Base-by-base conservation (phyloP, 2,329 filamentous ascomycete genomes). In the Pleoardoris graminearum region DNA sequence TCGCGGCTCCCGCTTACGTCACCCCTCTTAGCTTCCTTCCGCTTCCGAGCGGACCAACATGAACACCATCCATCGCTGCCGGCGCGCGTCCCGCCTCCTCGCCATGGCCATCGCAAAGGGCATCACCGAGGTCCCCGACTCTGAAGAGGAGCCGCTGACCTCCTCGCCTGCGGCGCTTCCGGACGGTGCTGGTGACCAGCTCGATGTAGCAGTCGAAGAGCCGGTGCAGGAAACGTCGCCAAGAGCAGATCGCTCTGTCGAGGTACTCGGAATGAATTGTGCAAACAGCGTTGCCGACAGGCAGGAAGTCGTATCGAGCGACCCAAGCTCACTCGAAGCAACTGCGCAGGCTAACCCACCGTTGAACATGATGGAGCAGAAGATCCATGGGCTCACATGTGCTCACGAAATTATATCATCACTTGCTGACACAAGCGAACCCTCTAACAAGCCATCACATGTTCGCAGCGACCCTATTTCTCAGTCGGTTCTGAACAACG, bases 111-210 rank as follows among this genome's bases (percentile, higher is more conserved):
- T 64, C 36, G 54, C 25, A 7, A 48, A 56, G 37, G 58, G 51
- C 33, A 33, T 55, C 36, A 61, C 52, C 27, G 67, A 70, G 54
- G 54, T 72, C 14, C 61, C 66, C 10, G 69, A 72, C 54, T 71
- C 68, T 17, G 69, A 72, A 44, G 68, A 71, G 6, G 69, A 71
- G 57, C 61, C 52, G 1, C 53, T 69, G 54, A 61, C 62, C 47
- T 70, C 67, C 41, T 68, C 68, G 47, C 68, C 66, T 29, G 45
- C 41, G 14, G 36, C 17, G 29, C 23, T 44, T 10, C 23, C 37
- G 17, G 36, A 50, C 27, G 51, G 52, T 58, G 30, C 54, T 27
- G 51, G 53, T 44, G 48, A 51, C 36, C 37, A 49, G 14, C 47
- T 16, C 12, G 47, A 49, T 14, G 44, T 27, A 17, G 12, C 44